A percentile compares a stretch with the other conserved stretches of the same genome.
Conservation (phyloP, 768 basidiomycete genomes). For the Ephemerocybe angulata region DNA sequence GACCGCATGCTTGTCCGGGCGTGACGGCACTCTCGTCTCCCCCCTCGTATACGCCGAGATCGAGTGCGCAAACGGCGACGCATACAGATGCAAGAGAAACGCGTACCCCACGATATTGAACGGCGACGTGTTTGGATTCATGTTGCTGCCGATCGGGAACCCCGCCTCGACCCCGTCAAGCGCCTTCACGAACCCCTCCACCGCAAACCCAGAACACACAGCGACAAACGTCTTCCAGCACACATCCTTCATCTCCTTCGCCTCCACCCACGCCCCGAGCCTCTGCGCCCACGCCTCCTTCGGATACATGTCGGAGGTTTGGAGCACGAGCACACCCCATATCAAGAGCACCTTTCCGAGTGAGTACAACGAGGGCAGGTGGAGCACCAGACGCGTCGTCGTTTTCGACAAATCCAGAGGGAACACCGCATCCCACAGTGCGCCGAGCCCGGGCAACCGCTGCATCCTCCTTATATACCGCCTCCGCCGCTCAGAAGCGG, state of each 20-base stretch:
- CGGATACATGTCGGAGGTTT: constrained; percentile 44
- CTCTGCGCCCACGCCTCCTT: constrained; percentile 22
- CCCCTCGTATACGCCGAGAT: constrained; percentile 25
- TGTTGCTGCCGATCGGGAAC: constrained; percentile 30
- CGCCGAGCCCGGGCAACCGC: constrained; percentile 22
- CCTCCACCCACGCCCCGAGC: constrained; percentile 43
- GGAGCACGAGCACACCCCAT: constrained; percentile 58
- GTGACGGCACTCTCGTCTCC: constrained; percentile 41
- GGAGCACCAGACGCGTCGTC: constrained; percentile 52
- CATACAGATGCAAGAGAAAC: constrained; percentile 72
- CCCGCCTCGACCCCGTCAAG: constrained; percentile 56
- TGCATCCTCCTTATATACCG: constrained; percentile 24
- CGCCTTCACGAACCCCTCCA: constrained; percentile 65
- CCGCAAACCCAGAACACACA: constrained; percentile 59
- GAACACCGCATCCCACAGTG: constrained; percentile 41
- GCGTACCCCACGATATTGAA: constrained; percentile 64
- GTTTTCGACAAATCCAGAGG: constrained; percentile 64
- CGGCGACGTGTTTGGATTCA: constrained; percentile 39
- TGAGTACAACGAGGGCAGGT: constrained; percentile 62
- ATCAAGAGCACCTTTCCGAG: constrained; percentile 53
- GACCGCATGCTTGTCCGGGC: constrained; percentile 72
- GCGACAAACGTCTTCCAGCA: constrained; percentile 75
- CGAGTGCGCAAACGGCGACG: constrained; percentile 58
- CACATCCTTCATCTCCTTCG: constrained; percentile 54
- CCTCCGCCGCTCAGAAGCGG: constrained; percentile 11